Evolutionary conservation across 257 asterid species (phyloP), one percentile per base, ranked within the genome.

Genomic region (Sherardia arvensis): DNA sequence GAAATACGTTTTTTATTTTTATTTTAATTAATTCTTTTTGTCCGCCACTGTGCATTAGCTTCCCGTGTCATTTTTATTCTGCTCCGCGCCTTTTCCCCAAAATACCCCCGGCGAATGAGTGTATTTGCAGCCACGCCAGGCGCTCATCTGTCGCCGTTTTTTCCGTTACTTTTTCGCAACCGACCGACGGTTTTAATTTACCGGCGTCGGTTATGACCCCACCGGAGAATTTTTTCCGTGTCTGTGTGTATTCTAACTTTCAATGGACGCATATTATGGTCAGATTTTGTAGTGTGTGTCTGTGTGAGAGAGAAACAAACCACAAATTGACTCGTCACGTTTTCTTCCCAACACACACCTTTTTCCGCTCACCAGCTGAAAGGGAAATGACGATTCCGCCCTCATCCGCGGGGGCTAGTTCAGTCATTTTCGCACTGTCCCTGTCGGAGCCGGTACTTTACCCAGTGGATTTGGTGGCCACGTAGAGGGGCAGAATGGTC

Each of bases 91-190:
- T 45, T 68, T n/a, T 73, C 80, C 75, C 95, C 8, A 66, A 32
- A 68, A 25, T 79, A 49, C 84, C 96, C 94, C 83, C 69, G 25
- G 4, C 49, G 32, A 49, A 55, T 55, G 62, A 55, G 67, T 69
- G 58, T 80, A 75, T 82, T 81, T 80, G 29, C 87, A 58, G 81
- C 73, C 78, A 74, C 83, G 80, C 79, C 74, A 74, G 84, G 64
- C 61, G 71, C 74, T 69, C 48, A 69, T 71, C 85, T 65, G 78
- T 71, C 83, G 69, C 83, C 84, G 86, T 73, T 82, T 77, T 76
- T 80, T 75, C 80, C 36, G 87, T 81, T 82, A 9, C 2, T 11
- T 38, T 56, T 36, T 67, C 17, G 56, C 60, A 75, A 73, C 65
- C 63, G 83, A 78, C 7, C 29, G 47, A 15, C 18, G 61, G 36